Percentiles rank a stretch among this genome's conserved stretches.
Conservation (phyloP, 208 protist species). For the Crithidia sp. region DNA sequence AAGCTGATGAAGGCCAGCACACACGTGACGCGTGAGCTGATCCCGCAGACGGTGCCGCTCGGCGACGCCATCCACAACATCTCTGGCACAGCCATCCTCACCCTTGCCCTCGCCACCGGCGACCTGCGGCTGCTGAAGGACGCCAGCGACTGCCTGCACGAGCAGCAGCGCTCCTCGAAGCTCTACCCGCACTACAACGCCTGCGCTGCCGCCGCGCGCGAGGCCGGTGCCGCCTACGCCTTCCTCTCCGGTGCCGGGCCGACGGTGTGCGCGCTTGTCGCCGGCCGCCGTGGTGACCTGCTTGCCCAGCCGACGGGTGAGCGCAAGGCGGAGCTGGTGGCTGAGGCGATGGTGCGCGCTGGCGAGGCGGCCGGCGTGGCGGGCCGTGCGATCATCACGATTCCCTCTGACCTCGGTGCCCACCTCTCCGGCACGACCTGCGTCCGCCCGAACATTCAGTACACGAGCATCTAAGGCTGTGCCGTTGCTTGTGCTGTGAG, state of each 20-base stretch:
- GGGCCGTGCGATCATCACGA: constrained; percentile 82
- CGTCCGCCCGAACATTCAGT: constrained; percentile 46
- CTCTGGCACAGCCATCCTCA: constrained; percentile 82
- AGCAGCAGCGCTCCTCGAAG: constrained; percentile 70
- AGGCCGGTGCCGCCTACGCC: constrained; percentile 70
- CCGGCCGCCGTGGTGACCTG: constrained; percentile 62
- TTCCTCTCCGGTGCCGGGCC: constrained; percentile 87
- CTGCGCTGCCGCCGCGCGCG: constrained; percentile 64
- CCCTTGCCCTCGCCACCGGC: constrained; percentile 78
- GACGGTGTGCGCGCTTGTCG: constrained; percentile 77
- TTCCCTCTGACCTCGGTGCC: constrained; percentile 71
- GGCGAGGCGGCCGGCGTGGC: constrained; percentile 54
- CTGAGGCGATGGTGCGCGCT: constrained; percentile 79
- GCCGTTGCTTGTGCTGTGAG: background rate
- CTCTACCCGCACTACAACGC: constrained; percentile 84
- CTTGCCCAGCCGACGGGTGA: constrained; percentile 57
- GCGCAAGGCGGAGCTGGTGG: constrained; percentile 66
- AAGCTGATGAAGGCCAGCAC: constrained; percentile 90
- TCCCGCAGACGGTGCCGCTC: constrained; percentile 68
- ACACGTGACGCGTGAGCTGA: constrained; percentile 78
- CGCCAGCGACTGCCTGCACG: constrained; percentile 83
- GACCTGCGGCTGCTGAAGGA: constrained; percentile 72
- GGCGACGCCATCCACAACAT: constrained; percentile 94
- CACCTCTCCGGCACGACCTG: constrained; percentile 64
- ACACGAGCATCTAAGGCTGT: constrained; percentile 26